These are phyloP conservation scores for Claviceps sp. DNA, from an alignment of 2,329 filamentous ascomycete species.

Conservation along the genomic window DNA sequence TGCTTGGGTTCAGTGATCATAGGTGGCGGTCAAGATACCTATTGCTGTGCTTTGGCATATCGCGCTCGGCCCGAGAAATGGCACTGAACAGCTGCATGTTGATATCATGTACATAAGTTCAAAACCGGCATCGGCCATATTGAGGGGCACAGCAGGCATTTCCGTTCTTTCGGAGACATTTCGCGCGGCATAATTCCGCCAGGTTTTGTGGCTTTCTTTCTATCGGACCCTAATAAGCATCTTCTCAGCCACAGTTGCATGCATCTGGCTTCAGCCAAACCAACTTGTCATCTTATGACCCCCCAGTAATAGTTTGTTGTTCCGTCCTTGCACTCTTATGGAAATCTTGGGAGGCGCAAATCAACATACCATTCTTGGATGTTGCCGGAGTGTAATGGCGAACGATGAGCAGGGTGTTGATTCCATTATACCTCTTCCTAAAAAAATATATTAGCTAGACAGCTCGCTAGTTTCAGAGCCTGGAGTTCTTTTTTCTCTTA, in stretches of 20 bases:
- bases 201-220: background rate
- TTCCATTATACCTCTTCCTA: background rate
- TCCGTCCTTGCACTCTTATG: too few species aligned
- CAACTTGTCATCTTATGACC: background rate
- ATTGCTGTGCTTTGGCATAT: too few species aligned
- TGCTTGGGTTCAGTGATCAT: too few species aligned
- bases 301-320: too few species aligned
- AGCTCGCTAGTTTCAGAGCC: background rate
- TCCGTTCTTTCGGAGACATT: conserved; percentile 14
- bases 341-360: too few species aligned
- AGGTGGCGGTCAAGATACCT: too few species aligned
- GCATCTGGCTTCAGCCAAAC: background rate
- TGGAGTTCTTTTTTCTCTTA: too few species aligned
- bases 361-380: too few species aligned
- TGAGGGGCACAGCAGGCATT: conserved; percentile 13
- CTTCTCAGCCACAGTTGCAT: background rate
- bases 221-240: background rate
- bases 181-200: background rate
- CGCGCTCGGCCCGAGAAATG: too few species aligned
- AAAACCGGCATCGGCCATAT: conserved; percentile 13
- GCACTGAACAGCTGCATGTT: conserved; percentile 11
- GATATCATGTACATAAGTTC: background rate
- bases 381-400: background rate
- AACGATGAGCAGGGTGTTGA: background rate
- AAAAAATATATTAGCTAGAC: background rate